Conservation (phyloP, 140 eudicot genomes). For the Eryngium alpinum region DNA sequence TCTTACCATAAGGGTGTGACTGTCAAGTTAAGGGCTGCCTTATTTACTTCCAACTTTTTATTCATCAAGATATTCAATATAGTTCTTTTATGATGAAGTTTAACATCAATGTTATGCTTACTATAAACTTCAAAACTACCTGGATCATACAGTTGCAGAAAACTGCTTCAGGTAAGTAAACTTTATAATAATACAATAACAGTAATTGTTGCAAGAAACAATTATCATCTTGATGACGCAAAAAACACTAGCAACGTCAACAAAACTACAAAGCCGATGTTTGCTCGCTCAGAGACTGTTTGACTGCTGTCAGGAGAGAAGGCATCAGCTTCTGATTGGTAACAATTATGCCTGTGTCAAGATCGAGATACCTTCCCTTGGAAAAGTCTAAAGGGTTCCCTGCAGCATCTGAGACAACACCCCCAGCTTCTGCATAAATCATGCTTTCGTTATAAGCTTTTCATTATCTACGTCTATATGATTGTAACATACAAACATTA, state of each 20-base stretch:
- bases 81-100: no score
- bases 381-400: slow-evolving; percentile 93
- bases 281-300: slow-evolving; percentile 61
- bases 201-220: no score
- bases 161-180: no score
- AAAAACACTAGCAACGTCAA: not conserved
- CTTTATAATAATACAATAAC: no score
- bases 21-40: no score
- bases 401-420: slow-evolving; percentile 78
- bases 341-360: slow-evolving; percentile 80
- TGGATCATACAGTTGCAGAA: no score
- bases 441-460: not conserved
- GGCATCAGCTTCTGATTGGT: slow-evolving; percentile 89
- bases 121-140: no score
- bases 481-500: not conserved
- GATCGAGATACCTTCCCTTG: slow-evolving; percentile 78
- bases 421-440: slow-evolving; percentile 79
- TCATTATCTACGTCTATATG: not conserved
- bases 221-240: no score
- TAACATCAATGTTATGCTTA: no score
- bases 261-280: slow-evolving; percentile 29
- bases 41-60: no score
- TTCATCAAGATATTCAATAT: no score
- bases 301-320: slow-evolving; percentile 70
- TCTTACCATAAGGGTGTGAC: no score